phyloP scores from a whole-genome alignment of 768 basidiomycete species.

The Leccinum uliginosum region DNA sequence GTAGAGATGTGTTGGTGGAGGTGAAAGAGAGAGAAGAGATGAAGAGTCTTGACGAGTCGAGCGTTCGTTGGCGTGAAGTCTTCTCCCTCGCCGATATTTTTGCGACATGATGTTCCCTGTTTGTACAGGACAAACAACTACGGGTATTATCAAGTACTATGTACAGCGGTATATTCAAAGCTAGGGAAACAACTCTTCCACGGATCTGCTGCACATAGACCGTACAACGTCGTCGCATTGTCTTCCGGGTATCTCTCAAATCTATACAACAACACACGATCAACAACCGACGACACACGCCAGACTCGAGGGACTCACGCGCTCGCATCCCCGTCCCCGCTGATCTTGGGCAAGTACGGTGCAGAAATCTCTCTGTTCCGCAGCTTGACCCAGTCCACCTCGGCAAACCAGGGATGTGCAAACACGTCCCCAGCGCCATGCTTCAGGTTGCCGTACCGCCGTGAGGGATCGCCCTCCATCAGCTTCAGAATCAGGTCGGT shows the following conservation, averaged over 20 bases:
- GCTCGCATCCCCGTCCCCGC: constrained; percentile 92
- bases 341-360: constrained; percentile 90
- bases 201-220: constrained; percentile 50
- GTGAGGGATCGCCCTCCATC: constrained; percentile 84
- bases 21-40: constrained; percentile 1
- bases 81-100: constrained; percentile 28
- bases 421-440: constrained; percentile 92
- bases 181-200: constrained; percentile 71
- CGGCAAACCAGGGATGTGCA: constrained; percentile 88
- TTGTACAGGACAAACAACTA: constrained; percentile 30
- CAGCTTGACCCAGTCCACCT: constrained; percentile 88
- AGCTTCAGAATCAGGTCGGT: constrained; percentile 87
- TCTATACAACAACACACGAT: constrained; percentile 31
- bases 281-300: not conserved
- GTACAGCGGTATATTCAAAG: constrained; percentile 60
- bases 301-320: constrained; percentile 50
- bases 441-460: constrained; percentile 84
- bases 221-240: constrained; percentile 57
- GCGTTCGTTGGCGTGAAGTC: constrained; percentile 21
- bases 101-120: constrained; percentile 35
- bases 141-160: constrained; percentile 22
- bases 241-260: constrained; percentile 81
- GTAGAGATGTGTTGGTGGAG: not conserved
- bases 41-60: constrained; percentile 8
- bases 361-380: constrained; percentile 84